Evolutionary conservation across 257 asterid genomes (phyloP).

Genomic region (Echium plantagineum): DNA sequence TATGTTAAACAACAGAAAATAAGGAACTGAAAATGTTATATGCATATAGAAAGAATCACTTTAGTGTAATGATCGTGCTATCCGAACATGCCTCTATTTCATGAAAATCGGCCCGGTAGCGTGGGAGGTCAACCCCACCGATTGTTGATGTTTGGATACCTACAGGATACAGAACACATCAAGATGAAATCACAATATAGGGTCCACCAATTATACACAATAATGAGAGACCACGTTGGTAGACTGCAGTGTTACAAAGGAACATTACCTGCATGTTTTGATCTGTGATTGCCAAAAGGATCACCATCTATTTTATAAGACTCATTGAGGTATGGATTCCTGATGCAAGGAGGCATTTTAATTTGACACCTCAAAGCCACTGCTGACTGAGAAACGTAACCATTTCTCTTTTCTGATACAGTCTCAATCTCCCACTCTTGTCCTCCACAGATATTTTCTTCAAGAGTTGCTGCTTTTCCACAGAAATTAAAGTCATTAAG

Average conservation of each 20-base stretch:
- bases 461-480: conserved; percentile 25
- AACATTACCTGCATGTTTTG: conserved; percentile 69
- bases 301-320: conserved; percentile 40
- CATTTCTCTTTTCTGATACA: conserved; percentile 31
- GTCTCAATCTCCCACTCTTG: conserved; percentile 26
- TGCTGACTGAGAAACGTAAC: conserved; percentile 84
- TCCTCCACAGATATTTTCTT: conserved; percentile 15
- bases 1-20: conserved; percentile 8
- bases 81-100: conserved; percentile 53
- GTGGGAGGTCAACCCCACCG: conserved; percentile 67
- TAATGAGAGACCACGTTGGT: background rate
- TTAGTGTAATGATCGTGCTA: background rate
- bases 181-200: background rate
- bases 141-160: conserved; percentile 41
- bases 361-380: conserved; percentile 90
- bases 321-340: conserved; percentile 64
- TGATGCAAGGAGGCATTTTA: conserved; percentile 92
- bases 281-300: conserved; percentile 63
- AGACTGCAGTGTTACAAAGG: background rate
- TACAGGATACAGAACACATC: conserved; percentile 20
- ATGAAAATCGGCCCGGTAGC: conserved; percentile 79
- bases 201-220: background rate
- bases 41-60: background rate
- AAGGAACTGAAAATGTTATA: background rate
- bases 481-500: conserved; percentile 5